Conservation (phyloP, 1,284 basidiomycete genomes). For the Sparassis latifolia region DNA sequence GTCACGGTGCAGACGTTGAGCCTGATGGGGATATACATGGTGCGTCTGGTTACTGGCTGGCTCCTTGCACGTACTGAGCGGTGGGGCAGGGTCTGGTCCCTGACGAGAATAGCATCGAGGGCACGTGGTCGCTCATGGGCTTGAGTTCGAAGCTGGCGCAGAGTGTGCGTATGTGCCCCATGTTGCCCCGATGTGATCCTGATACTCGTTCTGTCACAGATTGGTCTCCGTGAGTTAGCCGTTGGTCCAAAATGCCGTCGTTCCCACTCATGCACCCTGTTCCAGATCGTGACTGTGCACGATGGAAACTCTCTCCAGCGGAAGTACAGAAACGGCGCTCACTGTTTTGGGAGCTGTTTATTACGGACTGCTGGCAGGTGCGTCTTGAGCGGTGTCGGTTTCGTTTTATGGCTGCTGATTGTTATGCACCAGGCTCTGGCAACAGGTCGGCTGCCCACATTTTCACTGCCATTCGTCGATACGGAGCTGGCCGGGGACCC, state of each 20-base stretch:
- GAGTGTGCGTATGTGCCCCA: conserved; percentile 20
- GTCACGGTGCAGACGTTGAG: conserved; percentile 62
- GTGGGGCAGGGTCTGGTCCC: conserved; percentile 31
- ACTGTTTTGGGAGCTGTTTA: conserved; percentile 43
- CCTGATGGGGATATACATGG: conserved; percentile 65
- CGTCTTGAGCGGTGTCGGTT: conserved; percentile 7
- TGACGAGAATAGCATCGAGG: conserved; percentile 33
- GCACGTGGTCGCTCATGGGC: conserved; percentile 29
- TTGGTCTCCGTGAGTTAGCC: conserved; percentile 24
- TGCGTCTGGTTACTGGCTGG: conserved; percentile 24
- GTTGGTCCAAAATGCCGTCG: no score
- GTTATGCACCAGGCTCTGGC: conserved; percentile 18
- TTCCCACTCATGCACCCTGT: background rate
- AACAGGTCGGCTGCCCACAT: conserved; percentile 23
- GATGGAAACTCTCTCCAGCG: conserved; percentile 32
- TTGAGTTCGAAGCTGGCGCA: conserved; percentile 30
- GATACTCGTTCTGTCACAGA: conserved; percentile 8
- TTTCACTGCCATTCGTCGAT: conserved; percentile 25
- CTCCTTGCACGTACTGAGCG: conserved; percentile 43
- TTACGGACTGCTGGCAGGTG: conserved; percentile 30
- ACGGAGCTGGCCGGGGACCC: conserved; percentile 24
- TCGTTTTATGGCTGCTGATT: background rate
- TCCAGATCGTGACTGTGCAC: conserved; percentile 36
- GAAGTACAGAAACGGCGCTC: conserved; percentile 36
- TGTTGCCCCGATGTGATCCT: background rate